Base-by-base conservation (phyloP, 2,329 filamentous ascomycete genomes). In the Zopfia rhizophila region DNA sequence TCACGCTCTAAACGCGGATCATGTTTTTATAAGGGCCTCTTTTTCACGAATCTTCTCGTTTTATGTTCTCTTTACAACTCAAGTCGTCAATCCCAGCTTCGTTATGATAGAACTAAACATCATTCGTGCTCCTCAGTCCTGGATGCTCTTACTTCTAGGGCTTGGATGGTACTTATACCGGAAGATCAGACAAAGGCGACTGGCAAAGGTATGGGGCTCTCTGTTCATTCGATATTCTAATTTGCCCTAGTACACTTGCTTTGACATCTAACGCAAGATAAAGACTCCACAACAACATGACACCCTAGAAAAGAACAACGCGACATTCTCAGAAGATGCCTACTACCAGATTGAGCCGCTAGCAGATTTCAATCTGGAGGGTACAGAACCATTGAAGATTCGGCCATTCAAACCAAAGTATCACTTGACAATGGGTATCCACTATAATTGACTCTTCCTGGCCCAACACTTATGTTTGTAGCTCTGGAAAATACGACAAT, bases 391-490 rank as follows among this genome's bases (percentile, higher is more conserved):
- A 0, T 60, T 83, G 25, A 76, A 81, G 45, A 61, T 83, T 8
- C 73, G 83, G 11, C 79, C 81, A 0, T 85, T 85, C 66, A 85
- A 83, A 63, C 77, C 81, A 4, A 84, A 79, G 55, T 87, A 83
- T 59, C 78, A 86, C 59, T 65, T 87, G 38, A 85, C 83, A 5
- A 87, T 87, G 84, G 80, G 83, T 84, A 67, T 51, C 68, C 53
- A 16, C 13, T 21, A 23, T 22, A n/a, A n/a, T n/a, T n/a, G n/a
- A n/a, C n/a, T n/a, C n/a, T n/a, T n/a, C n/a, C n/a, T 25, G 4
- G 5, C 21, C 12, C 11, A 32, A 35, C n/a, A 42, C 13, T 12
- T 12, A 13, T 18, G 38, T n/a, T n/a, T n/a, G n/a, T 55, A 85
- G 82, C 75, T 3, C 72, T 86, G 17, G 76, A 83, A 58, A 80